Evolutionary conservation across 2,329 filamentous ascomycete genomes (phyloP), one percentile per base, ranked within the genome.

Genomic region (Thelonectria olida): DNA sequence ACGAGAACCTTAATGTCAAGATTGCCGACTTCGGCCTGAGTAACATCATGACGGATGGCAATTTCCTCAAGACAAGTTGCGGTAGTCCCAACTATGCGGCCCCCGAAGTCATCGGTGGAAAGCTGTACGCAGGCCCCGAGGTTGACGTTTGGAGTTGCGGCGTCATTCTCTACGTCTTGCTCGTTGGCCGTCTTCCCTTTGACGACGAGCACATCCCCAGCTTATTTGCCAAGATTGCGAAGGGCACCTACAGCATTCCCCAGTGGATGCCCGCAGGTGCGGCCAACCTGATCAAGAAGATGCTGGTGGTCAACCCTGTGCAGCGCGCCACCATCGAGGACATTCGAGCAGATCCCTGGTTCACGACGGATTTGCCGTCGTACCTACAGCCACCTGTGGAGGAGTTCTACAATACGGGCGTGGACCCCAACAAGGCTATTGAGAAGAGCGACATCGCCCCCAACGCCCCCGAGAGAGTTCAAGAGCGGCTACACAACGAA

Each of bases 21-120:
- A 99, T 99, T 80, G 96, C 96, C 72, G 96, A 99, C 79, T 99
- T 99, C 70, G 96, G 96, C 59, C 84, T 99, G 58, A 98, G 95
- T 82, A 99, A 99, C 76, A 99, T 99, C 80, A 99, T 99, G 96
- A 98, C 96, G 0, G 96, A 99, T 75, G 96, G 96, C 23, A 99
- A 99, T 76, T 99, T 99, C 75, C 87, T 99, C 72, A 98, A 97
- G 81, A 99, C 96, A 1, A 98, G 94, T 76, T 99, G 96, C 73
- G 96, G 96, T 54, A 98, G 95, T 74, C 96, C 96, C 41, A 99
- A 99, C 78, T 99, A 99, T 77, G 96, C 96, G 12, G 96, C 96
- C 1, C 96, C 96, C 7, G 96, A 99, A 77, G 96, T 99, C 62
- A 98, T 99, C 73, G 96, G 94, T 56, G 96, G 96, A 22, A 99